Evolutionary conservation across 2,329 filamentous ascomycete species (phyloP).

Genomic region (Atkinsonella hypoxylon): DNA sequence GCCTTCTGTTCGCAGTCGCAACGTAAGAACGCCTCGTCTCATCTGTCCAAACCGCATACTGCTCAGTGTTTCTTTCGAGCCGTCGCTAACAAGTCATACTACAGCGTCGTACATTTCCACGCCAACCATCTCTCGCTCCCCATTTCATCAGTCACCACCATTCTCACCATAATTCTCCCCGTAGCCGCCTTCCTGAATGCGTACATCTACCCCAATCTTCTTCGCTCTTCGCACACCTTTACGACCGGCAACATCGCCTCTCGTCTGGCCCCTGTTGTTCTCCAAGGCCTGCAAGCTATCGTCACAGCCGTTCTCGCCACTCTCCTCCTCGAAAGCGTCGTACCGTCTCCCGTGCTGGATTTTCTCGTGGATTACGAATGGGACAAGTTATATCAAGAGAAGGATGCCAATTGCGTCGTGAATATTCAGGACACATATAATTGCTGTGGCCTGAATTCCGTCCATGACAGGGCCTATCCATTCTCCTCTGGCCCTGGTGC

Average conservation of each 20-base stretch:
- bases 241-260: slow-evolving; percentile 13
- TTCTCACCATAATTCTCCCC: slow-evolving; percentile 28
- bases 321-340: slow-evolving; percentile 24
- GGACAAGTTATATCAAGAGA: slow-evolving; percentile 37
- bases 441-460: slow-evolving; percentile 53
- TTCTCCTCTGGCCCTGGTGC: slow-evolving; percentile 25
- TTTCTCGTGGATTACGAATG: slow-evolving; percentile 48
- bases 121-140: slow-evolving; percentile 28
- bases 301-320: slow-evolving; percentile 32
- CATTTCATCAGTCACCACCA: slow-evolving; percentile 22
- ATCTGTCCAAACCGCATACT: too few relatives aligned
- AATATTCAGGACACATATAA: slow-evolving; percentile 52
- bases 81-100: background rate
- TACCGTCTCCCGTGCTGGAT: slow-evolving; percentile 21
- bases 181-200: slow-evolving; percentile 26
- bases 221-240: slow-evolving; percentile 14
- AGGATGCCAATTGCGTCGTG: slow-evolving; percentile 38
- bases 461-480: slow-evolving; percentile 51
- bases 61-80: background rate
- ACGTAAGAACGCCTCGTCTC: slow-evolving; percentile 12
- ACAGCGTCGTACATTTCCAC: slow-evolving; percentile 28
- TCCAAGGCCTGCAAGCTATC: slow-evolving; percentile 31
- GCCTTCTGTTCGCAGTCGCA: slow-evolving; percentile 19
- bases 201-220: slow-evolving; percentile 21
- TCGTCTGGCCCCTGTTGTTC: slow-evolving; percentile 15